phyloP scores from a whole-genome alignment of 116 monocot species.

The Papilionanthe hybrid region DNA sequence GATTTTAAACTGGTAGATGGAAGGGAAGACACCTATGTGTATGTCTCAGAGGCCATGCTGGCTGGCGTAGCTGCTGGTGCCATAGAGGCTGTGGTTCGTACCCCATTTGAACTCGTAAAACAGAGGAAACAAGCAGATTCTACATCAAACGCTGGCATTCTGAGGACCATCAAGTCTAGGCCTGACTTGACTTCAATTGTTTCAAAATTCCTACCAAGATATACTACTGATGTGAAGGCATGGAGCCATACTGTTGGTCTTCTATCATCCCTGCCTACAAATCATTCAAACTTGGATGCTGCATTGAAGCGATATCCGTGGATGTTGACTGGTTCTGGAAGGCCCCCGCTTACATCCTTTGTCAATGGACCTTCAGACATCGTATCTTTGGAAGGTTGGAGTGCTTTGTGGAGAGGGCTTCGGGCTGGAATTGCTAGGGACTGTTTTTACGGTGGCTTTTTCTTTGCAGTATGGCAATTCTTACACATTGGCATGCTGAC shows the following conservation, averaged over 20 bases:
- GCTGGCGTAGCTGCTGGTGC: slow-evolving; percentile 83
- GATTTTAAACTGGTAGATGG: slow-evolving; percentile 58
- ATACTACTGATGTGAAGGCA: slow-evolving; percentile 49
- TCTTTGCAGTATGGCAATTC: slow-evolving; percentile 93
- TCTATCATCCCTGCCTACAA: slow-evolving; percentile 52
- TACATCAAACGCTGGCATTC: slow-evolving; percentile 27
- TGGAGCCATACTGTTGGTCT: slow-evolving; percentile 50
- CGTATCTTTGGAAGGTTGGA: slow-evolving; percentile 73
- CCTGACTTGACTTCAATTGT: slow-evolving; percentile 25
- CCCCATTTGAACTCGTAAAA: slow-evolving; percentile 92
- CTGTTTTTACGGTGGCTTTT: slow-evolving; percentile 81
- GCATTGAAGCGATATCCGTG: slow-evolving; percentile 74
- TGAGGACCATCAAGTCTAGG: slow-evolving; percentile 15
- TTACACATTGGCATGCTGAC: slow-evolving; percentile 75
- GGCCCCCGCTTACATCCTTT: slow-evolving; percentile 74
- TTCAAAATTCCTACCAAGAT: slow-evolving; percentile 60
- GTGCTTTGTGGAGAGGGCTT: slow-evolving; percentile 77
- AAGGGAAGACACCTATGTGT: slow-evolving; percentile 84
- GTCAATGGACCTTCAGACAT: slow-evolving; percentile 45
- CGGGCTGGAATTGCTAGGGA: slow-evolving; percentile 72
- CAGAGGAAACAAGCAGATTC: slow-evolving; percentile 63
- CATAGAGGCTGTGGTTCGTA: slow-evolving; percentile 50
- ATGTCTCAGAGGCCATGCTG: slow-evolving; percentile 74
- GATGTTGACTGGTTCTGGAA: slow-evolving; percentile 93
- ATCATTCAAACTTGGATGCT: slow-evolving; percentile 36